Evolutionary conservation across 2,329 filamentous ascomycete genomes (phyloP).

Genomic region (Torrubiellomyces zombiae): DNA sequence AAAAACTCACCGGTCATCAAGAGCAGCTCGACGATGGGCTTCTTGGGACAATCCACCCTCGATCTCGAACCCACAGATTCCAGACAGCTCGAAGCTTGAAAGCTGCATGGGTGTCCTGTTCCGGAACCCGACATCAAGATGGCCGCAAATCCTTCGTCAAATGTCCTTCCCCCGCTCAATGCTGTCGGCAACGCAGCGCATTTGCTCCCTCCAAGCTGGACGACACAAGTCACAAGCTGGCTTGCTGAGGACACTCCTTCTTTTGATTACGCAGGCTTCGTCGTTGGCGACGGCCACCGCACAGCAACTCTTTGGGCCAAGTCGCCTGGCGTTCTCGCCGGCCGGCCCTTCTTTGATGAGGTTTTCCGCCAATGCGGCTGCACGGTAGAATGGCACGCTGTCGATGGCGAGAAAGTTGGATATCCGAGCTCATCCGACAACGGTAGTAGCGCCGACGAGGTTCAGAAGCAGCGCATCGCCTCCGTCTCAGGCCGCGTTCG

Average conservation of each 20-base stretch:
- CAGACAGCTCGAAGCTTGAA: too few species aligned
- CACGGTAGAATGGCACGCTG: constrained; percentile 73
- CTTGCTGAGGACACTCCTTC: constrained; percentile 91
- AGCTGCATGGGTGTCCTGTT: too few species aligned
- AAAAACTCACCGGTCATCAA: too few species aligned
- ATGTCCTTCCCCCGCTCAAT: constrained; percentile 2
- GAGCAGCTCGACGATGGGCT: too few species aligned
- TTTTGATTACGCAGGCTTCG: constrained; percentile 94
- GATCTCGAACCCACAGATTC: too few species aligned
- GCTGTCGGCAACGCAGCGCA: constrained; percentile 38
- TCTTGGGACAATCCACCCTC: too few species aligned
- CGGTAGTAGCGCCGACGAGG: too few species aligned
- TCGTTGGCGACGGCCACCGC: constrained; percentile 58
- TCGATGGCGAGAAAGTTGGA: constrained; percentile 56
- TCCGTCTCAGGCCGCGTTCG: constrained; percentile 75
- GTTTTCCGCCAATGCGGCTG: constrained; percentile 83
- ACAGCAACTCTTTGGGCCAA: constrained; percentile 54
- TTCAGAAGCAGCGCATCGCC: constrained; percentile 45
- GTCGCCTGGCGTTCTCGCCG: constrained; percentile 67
- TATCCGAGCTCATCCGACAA: constrained; percentile 18
- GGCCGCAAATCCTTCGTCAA: too few species aligned
- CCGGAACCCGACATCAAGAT: too few species aligned
- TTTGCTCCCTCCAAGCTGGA: constrained; percentile 75
- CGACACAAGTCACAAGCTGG: constrained; percentile 65
- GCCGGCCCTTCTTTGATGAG: constrained; percentile 88